These are phyloP conservation scores for Seiridium cupressi DNA, from an alignment of 2,329 filamentous ascomycete species.

Conservation along the genomic window DNA sequence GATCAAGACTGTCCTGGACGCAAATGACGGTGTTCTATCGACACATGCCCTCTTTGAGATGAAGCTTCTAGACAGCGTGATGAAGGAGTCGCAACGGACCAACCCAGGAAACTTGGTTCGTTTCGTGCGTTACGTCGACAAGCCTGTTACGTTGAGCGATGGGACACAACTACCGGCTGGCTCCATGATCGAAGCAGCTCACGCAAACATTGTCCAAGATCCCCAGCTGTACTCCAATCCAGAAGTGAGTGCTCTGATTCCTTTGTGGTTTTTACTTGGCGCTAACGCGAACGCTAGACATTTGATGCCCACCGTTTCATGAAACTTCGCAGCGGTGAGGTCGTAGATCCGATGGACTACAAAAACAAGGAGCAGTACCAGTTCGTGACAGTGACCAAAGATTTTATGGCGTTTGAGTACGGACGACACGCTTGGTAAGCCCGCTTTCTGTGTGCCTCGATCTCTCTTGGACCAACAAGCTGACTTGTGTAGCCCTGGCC, in stretches of 20 bases:
- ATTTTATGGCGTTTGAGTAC: conserved; percentile 35
- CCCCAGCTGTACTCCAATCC: conserved; percentile 29
- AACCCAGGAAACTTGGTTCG: conserved; percentile 29
- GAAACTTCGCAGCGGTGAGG: conserved; percentile 25
- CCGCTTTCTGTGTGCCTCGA: neutral
- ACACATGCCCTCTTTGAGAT: conserved; percentile 32
- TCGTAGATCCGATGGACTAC: conserved; percentile 20
- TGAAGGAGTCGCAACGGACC: conserved; percentile 31
- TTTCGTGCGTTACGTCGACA: conserved; percentile 40
- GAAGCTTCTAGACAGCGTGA: conserved; percentile 35
- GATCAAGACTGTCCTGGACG: conserved; percentile 34
- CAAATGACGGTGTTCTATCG: conserved; percentile 28
- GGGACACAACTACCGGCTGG: conserved; percentile 35
- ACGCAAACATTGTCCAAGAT: conserved; percentile 30
- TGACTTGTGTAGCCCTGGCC: conserved; percentile 24
- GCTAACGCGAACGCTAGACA: conserved; percentile 7
- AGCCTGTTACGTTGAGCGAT: conserved; percentile 21
- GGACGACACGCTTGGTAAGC: conserved; percentile 33
- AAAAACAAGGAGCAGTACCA: conserved; percentile 34
- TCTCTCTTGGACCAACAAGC: neutral
- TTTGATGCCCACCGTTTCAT: conserved; percentile 36
- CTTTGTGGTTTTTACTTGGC: neutral
- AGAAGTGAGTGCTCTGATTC: conserved; percentile 16
- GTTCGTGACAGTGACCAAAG: conserved; percentile 34
- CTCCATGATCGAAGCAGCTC: conserved; percentile 36